A percentile compares a stretch with the other conserved stretches of the same genome.
Conservation (phyloP, 805 yeast genomes). For the Metschnikowia reukaufii region DNA sequence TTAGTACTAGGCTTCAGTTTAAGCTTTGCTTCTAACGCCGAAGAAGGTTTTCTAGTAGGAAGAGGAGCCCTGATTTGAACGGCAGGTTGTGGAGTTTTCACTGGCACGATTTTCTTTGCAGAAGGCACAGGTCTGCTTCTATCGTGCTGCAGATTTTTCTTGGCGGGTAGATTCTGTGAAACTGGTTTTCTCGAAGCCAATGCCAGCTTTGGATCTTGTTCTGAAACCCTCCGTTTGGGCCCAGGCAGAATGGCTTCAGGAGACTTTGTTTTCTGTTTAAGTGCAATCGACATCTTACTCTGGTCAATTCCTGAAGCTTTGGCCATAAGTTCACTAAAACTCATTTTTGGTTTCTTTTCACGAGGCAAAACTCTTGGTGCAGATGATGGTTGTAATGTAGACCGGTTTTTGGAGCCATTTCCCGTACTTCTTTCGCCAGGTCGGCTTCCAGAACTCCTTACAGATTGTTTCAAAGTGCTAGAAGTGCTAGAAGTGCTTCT, state of each 20-base stretch:
- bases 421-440: not conserved
- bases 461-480: not conserved
- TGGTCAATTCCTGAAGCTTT: slow-evolving; percentile 63
- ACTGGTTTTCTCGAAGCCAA: not conserved
- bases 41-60: slow-evolving; percentile 59
- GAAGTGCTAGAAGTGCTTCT: not conserved
- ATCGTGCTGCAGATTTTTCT: not conserved
- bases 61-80: slow-evolving; percentile 26
- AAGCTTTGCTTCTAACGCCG: slow-evolving; percentile 47
- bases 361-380: not conserved
- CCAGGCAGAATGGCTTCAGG: slow-evolving; percentile 23
- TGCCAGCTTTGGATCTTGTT: not conserved
- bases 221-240: not conserved
- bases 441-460: not conserved
- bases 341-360: slow-evolving; percentile 39
- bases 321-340: slow-evolving; percentile 67
- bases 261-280: slow-evolving; percentile 43
- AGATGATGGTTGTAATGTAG: not conserved
- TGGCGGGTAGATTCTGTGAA: not conserved
- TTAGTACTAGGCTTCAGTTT: slow-evolving; percentile 18
- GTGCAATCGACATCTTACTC: slow-evolving; percentile 34
- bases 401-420: slow-evolving; percentile 2
- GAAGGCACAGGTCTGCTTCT: not conserved
- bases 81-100: not conserved
- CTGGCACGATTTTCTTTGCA: not conserved